Conservation (phyloP, 331 rosid species). For the Arachis monticola region DNA sequence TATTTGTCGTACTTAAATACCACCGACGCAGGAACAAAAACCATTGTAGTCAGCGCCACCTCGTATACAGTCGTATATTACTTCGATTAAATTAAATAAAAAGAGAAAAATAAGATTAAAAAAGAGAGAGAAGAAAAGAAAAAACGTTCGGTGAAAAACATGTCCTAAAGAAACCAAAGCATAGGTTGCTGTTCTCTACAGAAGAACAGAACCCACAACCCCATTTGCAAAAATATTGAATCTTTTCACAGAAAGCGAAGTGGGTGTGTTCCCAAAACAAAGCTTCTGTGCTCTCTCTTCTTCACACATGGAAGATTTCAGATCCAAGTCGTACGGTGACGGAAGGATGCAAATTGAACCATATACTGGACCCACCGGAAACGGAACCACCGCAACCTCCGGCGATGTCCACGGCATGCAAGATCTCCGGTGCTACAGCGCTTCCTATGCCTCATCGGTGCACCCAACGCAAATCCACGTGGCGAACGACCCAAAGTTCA, state of each 20-base stretch:
- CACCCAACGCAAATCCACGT: conserved; percentile 54
- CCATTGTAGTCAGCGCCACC: conserved; percentile 42
- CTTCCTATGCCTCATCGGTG: conserved; percentile 80
- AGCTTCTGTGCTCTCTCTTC: neutral
- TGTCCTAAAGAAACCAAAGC: neutral
- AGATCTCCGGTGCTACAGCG: conserved; percentile 88
- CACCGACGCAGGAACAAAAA: conserved; percentile 49
- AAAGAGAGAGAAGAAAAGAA: neutral
- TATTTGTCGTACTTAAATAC: neutral
- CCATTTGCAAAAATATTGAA: conserved; percentile 27
- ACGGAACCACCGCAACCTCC: conserved; percentile 27
- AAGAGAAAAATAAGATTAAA: neutral
- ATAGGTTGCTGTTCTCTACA: conserved; percentile 11
- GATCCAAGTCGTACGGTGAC: conserved; percentile 76
- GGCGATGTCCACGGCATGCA: conserved; percentile 56
- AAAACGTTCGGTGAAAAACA: conserved; percentile 3
- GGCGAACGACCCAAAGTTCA: conserved; percentile 59
- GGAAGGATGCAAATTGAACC: conserved; percentile 63
- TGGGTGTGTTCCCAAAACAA: conserved; percentile 1
- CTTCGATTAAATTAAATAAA: conserved; percentile 11
- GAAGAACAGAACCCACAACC: conserved; percentile 9
- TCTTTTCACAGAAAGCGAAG: neutral
- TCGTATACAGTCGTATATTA: neutral
- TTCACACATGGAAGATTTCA: conserved; percentile 73
- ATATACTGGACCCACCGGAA: conserved; percentile 41